Conservation (phyloP, 495 filamentous ascomycete species). For the Lichina pygmaea region DNA sequence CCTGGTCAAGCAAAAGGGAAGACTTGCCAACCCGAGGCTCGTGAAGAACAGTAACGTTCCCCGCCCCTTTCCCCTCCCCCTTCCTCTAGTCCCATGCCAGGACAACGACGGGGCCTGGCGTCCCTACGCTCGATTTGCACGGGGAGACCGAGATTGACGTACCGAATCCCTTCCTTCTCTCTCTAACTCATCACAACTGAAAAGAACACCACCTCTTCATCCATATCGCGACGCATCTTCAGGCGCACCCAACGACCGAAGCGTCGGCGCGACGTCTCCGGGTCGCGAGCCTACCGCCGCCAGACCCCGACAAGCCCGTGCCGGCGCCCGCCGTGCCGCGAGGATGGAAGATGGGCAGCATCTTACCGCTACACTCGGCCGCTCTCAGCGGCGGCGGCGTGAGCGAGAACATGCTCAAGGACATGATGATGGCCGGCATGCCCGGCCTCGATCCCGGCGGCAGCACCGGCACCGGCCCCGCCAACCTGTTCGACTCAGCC, state of each 20-base stretch:
- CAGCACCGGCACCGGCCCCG: conserved; percentile 7
- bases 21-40: conserved; percentile 14
- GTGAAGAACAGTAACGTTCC: conserved; percentile 49
- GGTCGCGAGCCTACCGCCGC: conserved; percentile 36
- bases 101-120: no score
- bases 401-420: conserved; percentile 85
- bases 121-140: no score
- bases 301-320: conserved; percentile 30
- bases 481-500: conserved; percentile 6
- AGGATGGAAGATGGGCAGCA: conserved; percentile 71
- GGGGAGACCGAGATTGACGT: no score
- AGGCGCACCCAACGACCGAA: conserved; percentile 46
- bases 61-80: not conserved
- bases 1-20: conserved; percentile 33
- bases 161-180: no score
- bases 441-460: conserved; percentile 24
- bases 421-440: conserved; percentile 99
- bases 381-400: conserved; percentile 85
- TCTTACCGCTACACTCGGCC: conserved; percentile 65
- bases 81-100: not conserved
- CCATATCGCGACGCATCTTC: conserved; percentile 46
- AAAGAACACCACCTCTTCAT: conserved; percentile 64
- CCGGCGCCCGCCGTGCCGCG: conserved; percentile 50
- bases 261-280: conserved; percentile 36
- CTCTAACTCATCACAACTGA: not conserved